These are phyloP conservation scores for Phytophthora pinifolia DNA, from an alignment of 352 stramenopile genomes.

Conservation along the genomic window DNA sequence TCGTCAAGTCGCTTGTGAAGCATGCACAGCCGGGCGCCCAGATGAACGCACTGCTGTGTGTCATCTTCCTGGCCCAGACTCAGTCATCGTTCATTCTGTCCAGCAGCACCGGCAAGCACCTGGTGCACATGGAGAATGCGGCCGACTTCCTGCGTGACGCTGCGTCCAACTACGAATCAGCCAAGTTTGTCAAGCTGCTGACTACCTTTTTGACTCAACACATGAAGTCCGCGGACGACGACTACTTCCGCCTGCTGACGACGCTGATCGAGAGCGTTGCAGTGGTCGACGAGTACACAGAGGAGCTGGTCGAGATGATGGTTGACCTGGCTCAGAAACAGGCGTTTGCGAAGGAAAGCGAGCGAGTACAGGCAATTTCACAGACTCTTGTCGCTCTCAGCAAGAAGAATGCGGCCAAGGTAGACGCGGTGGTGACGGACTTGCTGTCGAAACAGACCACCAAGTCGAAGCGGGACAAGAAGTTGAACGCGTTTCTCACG, in stretches of 20 bases:
- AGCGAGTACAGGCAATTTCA: conserved; percentile 47
- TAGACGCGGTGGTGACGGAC: conserved; percentile 42
- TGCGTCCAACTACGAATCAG: conserved; percentile 66
- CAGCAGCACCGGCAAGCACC: conserved; percentile 55
- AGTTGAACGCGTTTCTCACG: conserved; percentile 59
- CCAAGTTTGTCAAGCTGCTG: conserved; percentile 68
- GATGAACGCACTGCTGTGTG: conserved; percentile 73
- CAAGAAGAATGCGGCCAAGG: conserved; percentile 58
- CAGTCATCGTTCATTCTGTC: conserved; percentile 69
- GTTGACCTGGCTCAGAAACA: conserved; percentile 43
- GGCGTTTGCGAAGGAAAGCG: conserved; percentile 40
- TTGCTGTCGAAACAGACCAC: conserved; percentile 32
- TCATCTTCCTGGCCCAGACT: conserved; percentile 75
- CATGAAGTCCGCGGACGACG: conserved; percentile 40
- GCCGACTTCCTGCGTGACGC: conserved; percentile 66
- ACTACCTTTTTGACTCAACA: conserved; percentile 50
- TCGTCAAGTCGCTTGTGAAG: conserved; percentile 79
- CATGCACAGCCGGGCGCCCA: conserved; percentile 64
- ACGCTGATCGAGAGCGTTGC: conserved; percentile 44
- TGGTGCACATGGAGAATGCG: conserved; percentile 67
- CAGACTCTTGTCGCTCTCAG: conserved; percentile 48
- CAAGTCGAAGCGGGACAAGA: conserved; percentile 53
- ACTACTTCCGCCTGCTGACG: conserved; percentile 37
- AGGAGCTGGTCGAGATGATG: conserved; percentile 52
- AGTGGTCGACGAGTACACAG: conserved; percentile 46